Evolutionary conservation across 106 monocot species (phyloP), one percentile per base, ranked within the genome.

Genomic region (Dendrobium huoshanense): DNA sequence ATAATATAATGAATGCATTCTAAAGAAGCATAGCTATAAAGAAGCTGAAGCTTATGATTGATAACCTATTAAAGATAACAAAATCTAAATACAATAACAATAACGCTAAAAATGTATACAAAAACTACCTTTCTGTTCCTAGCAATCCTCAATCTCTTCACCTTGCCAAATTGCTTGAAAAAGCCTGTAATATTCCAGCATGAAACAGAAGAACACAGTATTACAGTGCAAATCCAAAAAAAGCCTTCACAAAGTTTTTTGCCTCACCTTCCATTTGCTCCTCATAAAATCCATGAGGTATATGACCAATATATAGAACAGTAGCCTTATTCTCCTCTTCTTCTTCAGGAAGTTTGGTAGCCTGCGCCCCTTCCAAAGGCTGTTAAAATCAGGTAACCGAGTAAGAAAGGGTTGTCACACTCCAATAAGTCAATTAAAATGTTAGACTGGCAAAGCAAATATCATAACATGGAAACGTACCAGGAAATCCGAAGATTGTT

Each of bases 221-320:
- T 33, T 41, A 27, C 17, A 54, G 40, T 43, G 17, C 43, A 70
- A 83, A 82, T 40, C 48, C 54, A 75, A 16, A 64, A 4, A 80
- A 11, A 47, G 31, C 51, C 45, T 19, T 79, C 42, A 41, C 24
- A 25, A 41, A 79, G 4, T 75, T 40, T 18, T 31, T 74, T 74
- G 20, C 48, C 64, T 27, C 19, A 95, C 98, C 98, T 95, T 95
- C 84, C 92, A 98, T 98, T 79, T 98, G 82, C 15, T 95, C 92
- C 85, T 98, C 98, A 75, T 98, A 98, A 72, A 98, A 98, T 8
- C 98, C 98, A 85, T 98, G 98, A 83, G 98, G 98, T 56, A 98
- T 98, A 29, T 85, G 98, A 8, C 98, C 94, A 74, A 98, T 90
- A 67, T 98, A 98, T 15, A 94, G 33, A 42, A 91, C 94, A 2